Percentiles rank a stretch among this genome's conserved stretches.
These are phyloP conservation scores for Odonthalia washingtoniensis DNA, from an alignment of 31 red algal species.

Conservation along the genomic window DNA sequence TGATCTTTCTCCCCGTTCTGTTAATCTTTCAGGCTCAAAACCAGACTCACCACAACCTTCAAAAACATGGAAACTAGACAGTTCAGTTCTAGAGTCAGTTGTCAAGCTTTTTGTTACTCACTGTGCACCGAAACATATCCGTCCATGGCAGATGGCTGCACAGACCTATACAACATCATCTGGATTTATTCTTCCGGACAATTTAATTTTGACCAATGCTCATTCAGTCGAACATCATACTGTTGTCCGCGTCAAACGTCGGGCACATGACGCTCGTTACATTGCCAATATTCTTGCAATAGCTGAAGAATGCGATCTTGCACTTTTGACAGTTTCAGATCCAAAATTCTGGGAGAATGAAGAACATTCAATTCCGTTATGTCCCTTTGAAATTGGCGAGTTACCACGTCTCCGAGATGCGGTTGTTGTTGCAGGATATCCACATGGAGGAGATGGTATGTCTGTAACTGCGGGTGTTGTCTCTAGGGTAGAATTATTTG, in stretches of 20 bases:
- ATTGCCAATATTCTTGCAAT: conserved; percentile 72
- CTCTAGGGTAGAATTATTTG: conserved; percentile 69
- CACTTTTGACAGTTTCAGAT: too few species aligned
- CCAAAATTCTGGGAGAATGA: too few species aligned
- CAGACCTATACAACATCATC: conserved; percentile 87
- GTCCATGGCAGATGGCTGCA: conserved; percentile 86
- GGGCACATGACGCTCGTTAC: conserved; percentile 76
- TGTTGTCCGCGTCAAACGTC: conserved; percentile 90
- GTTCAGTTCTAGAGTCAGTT: conserved; percentile 82
- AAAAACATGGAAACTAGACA: too few species aligned
- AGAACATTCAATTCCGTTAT: not conserved
- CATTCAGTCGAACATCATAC: conserved; percentile 89
- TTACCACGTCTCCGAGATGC: conserved; percentile 77
- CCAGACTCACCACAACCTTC: too few species aligned
- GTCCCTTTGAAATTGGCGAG: conserved; percentile 58
- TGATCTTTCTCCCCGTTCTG: too few species aligned
- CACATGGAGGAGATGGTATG: conserved; percentile 83
- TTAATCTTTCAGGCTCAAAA: too few species aligned
- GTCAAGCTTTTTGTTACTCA: conserved; percentile 91
- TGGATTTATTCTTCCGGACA: conserved; percentile 82
- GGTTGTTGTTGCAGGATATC: conserved; percentile 88
- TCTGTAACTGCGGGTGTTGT: conserved; percentile 91
- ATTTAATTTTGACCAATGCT: conserved; percentile 89
- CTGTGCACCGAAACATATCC: conserved; percentile 82
- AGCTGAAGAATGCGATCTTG: conserved; percentile 96